Evolutionary conservation across 768 basidiomycete species (phyloP), one percentile per base, ranked within the genome.

Genomic region (Calocybe cyanea): DNA sequence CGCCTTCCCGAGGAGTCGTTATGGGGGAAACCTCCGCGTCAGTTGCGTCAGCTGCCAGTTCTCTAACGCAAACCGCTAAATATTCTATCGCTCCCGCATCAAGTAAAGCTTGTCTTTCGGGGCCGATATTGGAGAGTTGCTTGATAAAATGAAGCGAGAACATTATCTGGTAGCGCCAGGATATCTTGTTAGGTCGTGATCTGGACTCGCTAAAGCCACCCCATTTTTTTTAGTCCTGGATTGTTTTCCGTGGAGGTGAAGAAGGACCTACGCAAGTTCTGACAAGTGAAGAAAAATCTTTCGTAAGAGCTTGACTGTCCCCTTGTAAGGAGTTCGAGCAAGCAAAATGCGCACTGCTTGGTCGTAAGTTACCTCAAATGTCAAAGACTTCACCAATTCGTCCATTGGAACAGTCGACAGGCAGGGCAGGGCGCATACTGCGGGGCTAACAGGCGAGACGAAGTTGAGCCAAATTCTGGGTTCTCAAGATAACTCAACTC

Each of bases 331-430:
- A 18, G 31, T 45, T 21, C 41, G 40, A 2, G 38, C 15, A 21
- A 54, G 49, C 37, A 49, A 57, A 13, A 54, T 47, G 4, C 52
- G 47, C n/a, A 51, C 17, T 3, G 50, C 45, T 21, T 57, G 55
- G 34, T 50, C 44, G 42, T 54, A 33, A 4, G 52, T 57, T 14
- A 52, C 41, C 28, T 51, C 20, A 9, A 48, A 46, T 14, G 34
- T 43, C 15, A 55, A 23, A 2, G 36, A 47, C 14, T 34, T n/a
- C 28, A 55, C 13, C 5, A 55, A 31, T 21, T 55, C 35, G 7
- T 46, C 35, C 1, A 49, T 15, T 3, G 42, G 39, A 2, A 53
- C 43, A 8, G 34, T 43, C 19, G 49, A 50, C 18, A 53, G 34
- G n/a, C 45, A 44, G 17, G 49, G 52, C 21, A 44, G 52, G 21